phyloP scores from a whole-genome alignment of 164 flowering plant species.

The Liriodendron chinense region DNA sequence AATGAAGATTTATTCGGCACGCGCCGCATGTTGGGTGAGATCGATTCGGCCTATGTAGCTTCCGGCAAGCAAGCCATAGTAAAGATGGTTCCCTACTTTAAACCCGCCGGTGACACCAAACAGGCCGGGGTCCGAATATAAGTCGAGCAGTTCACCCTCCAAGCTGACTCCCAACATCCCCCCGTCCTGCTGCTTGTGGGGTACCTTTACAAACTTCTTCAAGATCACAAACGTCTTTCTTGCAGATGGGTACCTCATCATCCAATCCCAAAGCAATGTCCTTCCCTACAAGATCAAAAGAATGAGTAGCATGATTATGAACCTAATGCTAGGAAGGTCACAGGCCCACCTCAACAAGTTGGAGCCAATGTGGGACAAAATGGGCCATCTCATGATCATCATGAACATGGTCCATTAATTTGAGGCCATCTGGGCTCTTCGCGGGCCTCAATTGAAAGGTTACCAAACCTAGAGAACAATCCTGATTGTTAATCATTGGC shows the following conservation, averaged over 20 bases:
- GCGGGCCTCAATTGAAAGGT: too few relatives aligned
- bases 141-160: constrained; percentile 50
- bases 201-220: constrained; percentile 14
- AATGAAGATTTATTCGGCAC: background rate
- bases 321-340: background rate
- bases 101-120: constrained; percentile 30
- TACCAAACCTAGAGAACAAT: too few relatives aligned
- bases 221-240: constrained; percentile 35
- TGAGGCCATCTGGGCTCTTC: too few relatives aligned
- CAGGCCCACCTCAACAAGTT: too few relatives aligned
- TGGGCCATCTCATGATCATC: too few relatives aligned
- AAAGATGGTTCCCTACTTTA: constrained; percentile 50
- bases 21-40: constrained; percentile 12
- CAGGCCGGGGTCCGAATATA: constrained; percentile 36
- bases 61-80: constrained; percentile 33
- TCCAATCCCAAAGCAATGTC: constrained; percentile 15
- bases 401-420: too few relatives aligned
- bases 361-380: too few relatives aligned
- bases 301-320: background rate
- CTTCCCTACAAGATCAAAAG: constrained; percentile 19
- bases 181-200: constrained; percentile 12
- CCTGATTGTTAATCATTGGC: too few relatives aligned
- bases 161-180: constrained; percentile 55
- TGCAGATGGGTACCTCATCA: constrained; percentile 25
- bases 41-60: constrained; percentile 50